These are phyloP conservation scores for Apiospora kogelbergensis DNA, from an alignment of 2,329 filamentous ascomycete species.

Conservation along the genomic window DNA sequence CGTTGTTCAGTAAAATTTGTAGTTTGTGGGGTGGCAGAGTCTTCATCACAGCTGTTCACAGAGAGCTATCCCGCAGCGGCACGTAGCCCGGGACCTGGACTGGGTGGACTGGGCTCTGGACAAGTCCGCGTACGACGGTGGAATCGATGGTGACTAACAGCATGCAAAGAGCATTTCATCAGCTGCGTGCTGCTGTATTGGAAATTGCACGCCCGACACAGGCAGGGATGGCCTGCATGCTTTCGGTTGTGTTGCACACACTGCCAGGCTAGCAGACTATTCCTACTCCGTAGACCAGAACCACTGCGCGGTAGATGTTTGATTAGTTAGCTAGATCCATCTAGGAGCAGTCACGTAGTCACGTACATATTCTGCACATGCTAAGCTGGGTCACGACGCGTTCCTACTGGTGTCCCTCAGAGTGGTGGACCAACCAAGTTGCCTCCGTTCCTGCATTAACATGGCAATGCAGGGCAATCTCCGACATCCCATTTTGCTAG, in stretches of 20 bases:
- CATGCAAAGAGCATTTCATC: neutral
- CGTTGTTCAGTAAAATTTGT: neutral
- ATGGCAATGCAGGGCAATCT: neutral
- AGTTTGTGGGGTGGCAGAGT: neutral
- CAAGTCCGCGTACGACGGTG: neutral
- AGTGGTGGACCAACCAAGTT: neutral
- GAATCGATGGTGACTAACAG: neutral
- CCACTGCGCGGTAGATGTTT: constrained; percentile 2
- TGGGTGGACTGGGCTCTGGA: neutral
- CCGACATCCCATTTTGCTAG: constrained; percentile 6
- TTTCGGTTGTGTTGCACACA: neutral
- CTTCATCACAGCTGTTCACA: neutral
- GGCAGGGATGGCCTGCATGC: neutral
- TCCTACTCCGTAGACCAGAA: neutral
- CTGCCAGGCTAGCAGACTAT: neutral
- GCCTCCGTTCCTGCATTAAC: constrained; percentile 2
- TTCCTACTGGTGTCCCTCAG: neutral
- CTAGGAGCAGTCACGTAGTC: neutral
- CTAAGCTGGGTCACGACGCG: neutral
- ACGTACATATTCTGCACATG: neutral
- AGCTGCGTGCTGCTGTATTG: neutral
- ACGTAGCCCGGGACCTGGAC: neutral
- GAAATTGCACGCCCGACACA: neutral
- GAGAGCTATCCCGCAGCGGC: neutral
- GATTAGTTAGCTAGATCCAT: neutral